Base-by-base conservation (phyloP, 192 early-diverging fungal genomes). In the Thamnidium elegans region DNA sequence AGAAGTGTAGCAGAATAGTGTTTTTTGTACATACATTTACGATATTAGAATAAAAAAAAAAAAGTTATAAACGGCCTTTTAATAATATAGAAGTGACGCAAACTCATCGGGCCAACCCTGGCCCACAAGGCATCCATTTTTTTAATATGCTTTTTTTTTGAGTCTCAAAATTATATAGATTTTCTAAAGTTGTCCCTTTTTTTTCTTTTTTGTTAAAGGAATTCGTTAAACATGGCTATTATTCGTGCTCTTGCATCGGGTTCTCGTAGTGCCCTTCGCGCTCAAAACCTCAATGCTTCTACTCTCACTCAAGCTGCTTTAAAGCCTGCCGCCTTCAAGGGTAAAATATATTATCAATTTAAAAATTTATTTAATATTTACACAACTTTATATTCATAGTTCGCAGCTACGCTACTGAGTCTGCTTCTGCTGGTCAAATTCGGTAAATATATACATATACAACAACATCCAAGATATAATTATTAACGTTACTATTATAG, bases 291-390 rank as follows among this genome's bases (percentile, higher is more conserved):
- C 46, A 67, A 67, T 11, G 65, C 65, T 59, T 43, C 65, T 31
- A 31, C 55, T 21, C 54, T 97, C 78, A 99, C 97, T 79, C 94
- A 99, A 85, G 95, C 97, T 55, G 97, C 97, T 55, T 86, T 99
- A 68, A 96, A 93, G 88, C 93, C 90, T 62, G 86, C 98, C 65
- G 96, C 97, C 71, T 93, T 92, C 81, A 98, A 96, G 87, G 51
- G 51, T 26, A 30, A 52, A 19, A 30, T 26, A 23, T 52, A 43
- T 17, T 4, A 21, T 2, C 20, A 21, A 43, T 23, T 55, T 9
- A 20, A 17, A 3, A 42, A 34, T 5, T 11, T 20, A 0, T 23
- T 44, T 11, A 10, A 21, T 13, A 36, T n/a, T 56, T 56, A 56
- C 26, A 10, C 55, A 17, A 6, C n/a, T 14, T 0, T n/a, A 15